Evolutionary conservation across 352 stramenopile species (phyloP).

Genomic region (Globisporangium paroecandrum): DNA sequence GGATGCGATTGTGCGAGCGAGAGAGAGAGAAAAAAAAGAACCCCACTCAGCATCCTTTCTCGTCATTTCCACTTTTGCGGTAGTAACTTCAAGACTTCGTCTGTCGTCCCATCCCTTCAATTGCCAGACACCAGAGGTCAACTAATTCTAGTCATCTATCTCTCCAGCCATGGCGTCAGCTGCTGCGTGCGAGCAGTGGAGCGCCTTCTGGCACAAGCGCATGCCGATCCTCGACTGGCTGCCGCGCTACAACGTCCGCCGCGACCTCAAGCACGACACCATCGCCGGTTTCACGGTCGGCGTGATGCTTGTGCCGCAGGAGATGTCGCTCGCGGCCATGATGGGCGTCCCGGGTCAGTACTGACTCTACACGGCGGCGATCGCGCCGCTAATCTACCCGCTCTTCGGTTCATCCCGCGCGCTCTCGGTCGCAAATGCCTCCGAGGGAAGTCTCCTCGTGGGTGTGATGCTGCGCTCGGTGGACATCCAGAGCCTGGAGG

Average conservation of each 20-base stretch:
- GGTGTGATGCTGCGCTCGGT: constrained; percentile 51
- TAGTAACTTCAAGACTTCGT: neutral
- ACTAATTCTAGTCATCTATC: neutral
- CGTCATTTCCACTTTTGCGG: neutral
- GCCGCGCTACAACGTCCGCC: constrained; percentile 51
- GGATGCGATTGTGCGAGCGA: neutral
- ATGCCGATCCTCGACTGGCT: constrained; percentile 76
- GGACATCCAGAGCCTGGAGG: constrained; percentile 46
- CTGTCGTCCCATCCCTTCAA: neutral
- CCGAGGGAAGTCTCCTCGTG: constrained; percentile 63
- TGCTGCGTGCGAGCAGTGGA: neutral
- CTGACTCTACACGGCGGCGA: constrained; percentile 66
- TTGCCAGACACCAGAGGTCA: neutral
- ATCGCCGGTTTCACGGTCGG: constrained; percentile 71
- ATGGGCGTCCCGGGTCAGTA: constrained; percentile 77
- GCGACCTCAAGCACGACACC: constrained; percentile 66
- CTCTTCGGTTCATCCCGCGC: constrained; percentile 64
- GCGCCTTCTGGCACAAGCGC: constrained; percentile 31
- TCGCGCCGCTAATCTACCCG: constrained; percentile 70
- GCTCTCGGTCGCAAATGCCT: constrained; percentile 61
- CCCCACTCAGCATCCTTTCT: neutral
- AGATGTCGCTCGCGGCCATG: constrained; percentile 89
- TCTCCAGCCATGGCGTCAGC: neutral
- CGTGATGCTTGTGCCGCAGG: constrained; percentile 91
- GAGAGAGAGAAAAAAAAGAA: neutral